phyloP scores from a whole-genome alignment of 2,329 filamentous ascomycete genomes.

The Cladosporium sphaerospermum region DNA sequence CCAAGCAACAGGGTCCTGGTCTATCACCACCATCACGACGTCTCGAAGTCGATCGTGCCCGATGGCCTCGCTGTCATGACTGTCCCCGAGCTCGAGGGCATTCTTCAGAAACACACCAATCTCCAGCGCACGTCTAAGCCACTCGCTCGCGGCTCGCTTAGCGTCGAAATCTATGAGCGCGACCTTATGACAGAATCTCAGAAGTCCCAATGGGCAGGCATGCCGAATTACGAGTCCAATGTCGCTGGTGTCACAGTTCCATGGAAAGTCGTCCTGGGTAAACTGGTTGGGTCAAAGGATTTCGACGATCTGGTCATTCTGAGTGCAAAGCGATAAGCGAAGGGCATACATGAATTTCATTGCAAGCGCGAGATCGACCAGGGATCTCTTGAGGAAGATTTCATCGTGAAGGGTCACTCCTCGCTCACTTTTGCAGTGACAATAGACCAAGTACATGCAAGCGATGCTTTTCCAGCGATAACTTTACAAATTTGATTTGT shows the following conservation, averaged over 20 bases:
- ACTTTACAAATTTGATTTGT: too few species aligned
- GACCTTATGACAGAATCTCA: conserved; percentile 16
- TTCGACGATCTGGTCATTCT: conserved; percentile 17
- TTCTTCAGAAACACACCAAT: conserved; percentile 14
- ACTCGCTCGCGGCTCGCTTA: conserved; percentile 11
- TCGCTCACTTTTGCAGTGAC: too few species aligned
- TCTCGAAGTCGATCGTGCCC: conserved; percentile 12
- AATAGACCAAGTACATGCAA: too few species aligned
- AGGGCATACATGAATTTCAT: too few species aligned
- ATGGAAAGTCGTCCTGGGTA: conserved; percentile 12
- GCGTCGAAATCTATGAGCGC: conserved; percentile 18
- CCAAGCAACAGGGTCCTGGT: conserved; percentile 19
- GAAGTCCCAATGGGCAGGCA: conserved; percentile 10
- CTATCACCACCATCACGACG: conserved; percentile 19
- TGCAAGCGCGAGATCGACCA: too few species aligned
- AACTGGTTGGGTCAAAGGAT: conserved; percentile 9
- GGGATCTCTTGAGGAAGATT: too few species aligned
- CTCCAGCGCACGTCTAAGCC: conserved; percentile 17
- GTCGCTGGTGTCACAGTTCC: conserved; percentile 19
- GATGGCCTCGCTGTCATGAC: conserved; percentile 16
- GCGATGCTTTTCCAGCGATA: too few species aligned
- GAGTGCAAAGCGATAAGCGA: conserved; percentile 13
- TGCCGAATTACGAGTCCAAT: conserved; percentile 17
- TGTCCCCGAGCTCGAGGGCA: conserved; percentile 12
- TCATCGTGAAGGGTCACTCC: too few species aligned